phyloP scores from a whole-genome alignment of 78 protist species.

The Cavenderia fasciculata region DNA sequence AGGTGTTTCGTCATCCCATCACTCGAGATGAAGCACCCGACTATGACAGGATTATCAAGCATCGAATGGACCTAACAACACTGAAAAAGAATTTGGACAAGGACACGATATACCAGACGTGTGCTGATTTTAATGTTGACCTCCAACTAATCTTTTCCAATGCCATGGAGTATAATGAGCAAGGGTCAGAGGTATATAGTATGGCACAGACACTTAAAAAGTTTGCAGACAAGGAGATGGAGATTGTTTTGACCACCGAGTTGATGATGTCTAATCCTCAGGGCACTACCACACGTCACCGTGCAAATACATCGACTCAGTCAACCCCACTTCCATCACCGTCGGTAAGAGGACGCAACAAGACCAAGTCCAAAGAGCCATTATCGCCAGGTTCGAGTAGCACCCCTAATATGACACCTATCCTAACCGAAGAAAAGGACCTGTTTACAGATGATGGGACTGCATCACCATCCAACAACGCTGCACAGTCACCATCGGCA shows the following conservation, averaged over 20 bases:
- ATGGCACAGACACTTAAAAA: conserved; percentile 44
- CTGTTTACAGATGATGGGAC: not conserved
- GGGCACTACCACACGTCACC: not conserved
- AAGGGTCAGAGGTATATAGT: conserved; percentile 61
- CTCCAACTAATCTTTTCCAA: conserved; percentile 47
- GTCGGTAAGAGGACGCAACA: conserved; percentile 31
- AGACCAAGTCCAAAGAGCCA: not conserved
- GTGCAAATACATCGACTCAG: conserved; percentile 2
- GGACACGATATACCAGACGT: conserved; percentile 24
- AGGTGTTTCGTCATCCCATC: conserved; percentile 63
- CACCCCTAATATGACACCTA: not conserved
- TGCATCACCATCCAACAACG: not conserved
- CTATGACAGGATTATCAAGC: conserved; percentile 61
- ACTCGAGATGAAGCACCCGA: conserved; percentile 79
- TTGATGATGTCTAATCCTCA: not conserved
- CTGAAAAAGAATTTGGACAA: conserved; percentile 35
- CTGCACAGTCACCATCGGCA: conserved; percentile 15
- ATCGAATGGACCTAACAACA: conserved; percentile 72
- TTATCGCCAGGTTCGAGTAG: not conserved
- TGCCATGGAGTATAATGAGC: conserved; percentile 64
- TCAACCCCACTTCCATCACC: conserved; percentile 23
- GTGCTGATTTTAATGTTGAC: conserved; percentile 51
- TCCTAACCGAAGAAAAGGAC: not conserved
- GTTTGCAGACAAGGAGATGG: conserved; percentile 73
- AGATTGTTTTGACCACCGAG: conserved; percentile 10